Percentiles rank a stretch among this genome's conserved stretches.
These are phyloP conservation scores for Termitomyces sp. DNA, from an alignment of 768 basidiomycete genomes.

Conservation along the genomic window DNA sequence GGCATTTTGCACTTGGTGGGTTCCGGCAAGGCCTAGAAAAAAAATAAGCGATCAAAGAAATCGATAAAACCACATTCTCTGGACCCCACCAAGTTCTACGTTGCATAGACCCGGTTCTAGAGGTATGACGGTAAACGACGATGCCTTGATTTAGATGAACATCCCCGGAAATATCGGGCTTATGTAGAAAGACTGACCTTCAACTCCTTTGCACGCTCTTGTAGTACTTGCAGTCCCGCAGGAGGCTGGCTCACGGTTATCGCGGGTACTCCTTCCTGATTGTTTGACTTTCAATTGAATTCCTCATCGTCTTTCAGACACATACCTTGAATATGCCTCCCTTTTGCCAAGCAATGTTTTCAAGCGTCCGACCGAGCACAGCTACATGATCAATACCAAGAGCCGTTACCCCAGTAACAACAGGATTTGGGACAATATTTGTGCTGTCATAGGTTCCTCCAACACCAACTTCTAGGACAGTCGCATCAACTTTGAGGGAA, in stretches of 20 bases:
- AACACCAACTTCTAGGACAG: slow-evolving; percentile 93
- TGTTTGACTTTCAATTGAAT: neutral
- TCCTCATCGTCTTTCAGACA: neutral
- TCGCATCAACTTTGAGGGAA: slow-evolving; percentile 77
- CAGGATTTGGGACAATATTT: slow-evolving; percentile 86
- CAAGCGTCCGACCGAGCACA: slow-evolving; percentile 82
- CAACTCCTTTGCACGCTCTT: slow-evolving; percentile 56
- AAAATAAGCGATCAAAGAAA: neutral
- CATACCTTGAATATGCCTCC: slow-evolving; percentile 91
- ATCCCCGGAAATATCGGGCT: slow-evolving; percentile 1
- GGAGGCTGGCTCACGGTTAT: slow-evolving; percentile 73
- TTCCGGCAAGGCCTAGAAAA: slow-evolving; percentile 69
- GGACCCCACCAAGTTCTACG: slow-evolving; percentile 54
- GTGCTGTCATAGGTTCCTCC: slow-evolving; percentile 94
- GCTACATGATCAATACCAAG: slow-evolving; percentile 90
- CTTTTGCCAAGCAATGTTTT: slow-evolving; percentile 92
- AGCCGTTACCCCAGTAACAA: slow-evolving; percentile 87
- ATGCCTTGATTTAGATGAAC: slow-evolving; percentile 1
- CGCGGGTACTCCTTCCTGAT: slow-evolving; percentile 76
- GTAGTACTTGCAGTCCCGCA: slow-evolving; percentile 65
- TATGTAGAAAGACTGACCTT: slow-evolving; percentile 38
- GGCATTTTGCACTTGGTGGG: slow-evolving; percentile 86
- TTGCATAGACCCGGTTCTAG: slow-evolving; percentile 39
- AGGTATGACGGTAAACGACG: slow-evolving; percentile 28
- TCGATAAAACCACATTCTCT: neutral